phyloP scores from a whole-genome alignment of 345 rosid genomes.

The Erucastrum elatum region DNA sequence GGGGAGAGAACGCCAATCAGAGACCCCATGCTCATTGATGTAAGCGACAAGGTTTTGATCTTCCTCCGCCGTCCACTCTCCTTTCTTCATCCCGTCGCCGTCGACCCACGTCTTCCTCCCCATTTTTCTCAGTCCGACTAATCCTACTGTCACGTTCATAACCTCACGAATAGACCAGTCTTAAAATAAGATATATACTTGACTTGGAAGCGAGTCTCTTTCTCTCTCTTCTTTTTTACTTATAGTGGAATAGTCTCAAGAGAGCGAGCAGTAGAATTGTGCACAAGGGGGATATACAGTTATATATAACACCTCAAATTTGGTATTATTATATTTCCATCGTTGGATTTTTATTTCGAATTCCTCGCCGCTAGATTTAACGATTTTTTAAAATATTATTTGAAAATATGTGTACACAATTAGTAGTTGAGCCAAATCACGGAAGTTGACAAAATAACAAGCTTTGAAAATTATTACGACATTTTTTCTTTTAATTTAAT shows the following conservation, averaged over 20 bases:
- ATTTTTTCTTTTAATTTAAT: too few relatives aligned
- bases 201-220: neutral
- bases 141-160: neutral
- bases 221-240: neutral
- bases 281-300: neutral
- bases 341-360: constrained; percentile 10
- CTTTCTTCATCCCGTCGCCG: constrained; percentile 52
- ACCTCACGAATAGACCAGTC: constrained; percentile 9
- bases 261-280: neutral
- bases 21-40: constrained; percentile 53
- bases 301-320: constrained; percentile 3
- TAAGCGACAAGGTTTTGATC: constrained; percentile 57
- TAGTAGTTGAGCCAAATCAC: neutral
- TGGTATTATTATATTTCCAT: neutral
- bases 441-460: neutral
- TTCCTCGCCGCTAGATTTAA: neutral
- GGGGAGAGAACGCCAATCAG: constrained; percentile 74
- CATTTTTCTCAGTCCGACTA: constrained; percentile 24
- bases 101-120: constrained; percentile 35
- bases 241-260: neutral
- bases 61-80: constrained; percentile 83
- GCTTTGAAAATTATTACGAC: neutral
- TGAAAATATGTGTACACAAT: too few relatives aligned
- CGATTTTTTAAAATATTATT: neutral
- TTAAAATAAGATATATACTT: neutral